These are phyloP conservation scores for Fusarium papillatum DNA, from an alignment of 2,329 filamentous ascomycete species.

Conservation along the genomic window DNA sequence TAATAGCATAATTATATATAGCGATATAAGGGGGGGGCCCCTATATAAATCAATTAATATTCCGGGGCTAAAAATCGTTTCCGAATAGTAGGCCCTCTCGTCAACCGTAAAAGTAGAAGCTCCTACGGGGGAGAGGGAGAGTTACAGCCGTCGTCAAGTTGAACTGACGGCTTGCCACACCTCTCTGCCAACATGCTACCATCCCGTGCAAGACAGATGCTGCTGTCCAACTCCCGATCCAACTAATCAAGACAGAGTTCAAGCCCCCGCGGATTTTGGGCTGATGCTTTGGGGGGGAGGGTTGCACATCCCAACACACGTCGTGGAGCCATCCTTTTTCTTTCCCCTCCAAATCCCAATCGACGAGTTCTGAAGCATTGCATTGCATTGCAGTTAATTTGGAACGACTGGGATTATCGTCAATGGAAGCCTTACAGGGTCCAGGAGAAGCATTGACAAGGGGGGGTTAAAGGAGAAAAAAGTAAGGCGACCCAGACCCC, in stretches of 20 bases:
- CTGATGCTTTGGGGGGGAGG: constrained; percentile 19
- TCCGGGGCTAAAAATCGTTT: no score
- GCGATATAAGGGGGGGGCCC: no score
- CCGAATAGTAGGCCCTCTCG: no score
- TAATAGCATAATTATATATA: no score
- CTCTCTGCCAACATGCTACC: neutral
- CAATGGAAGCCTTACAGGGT: constrained; percentile 1
- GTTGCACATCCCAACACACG: neutral
- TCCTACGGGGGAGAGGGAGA: constrained; percentile 6
- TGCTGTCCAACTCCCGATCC: constrained; percentile 36
- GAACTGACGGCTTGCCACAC: constrained; percentile 6
- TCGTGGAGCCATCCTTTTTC: neutral
- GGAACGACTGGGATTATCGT: neutral
- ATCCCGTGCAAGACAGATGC: constrained; percentile 18
- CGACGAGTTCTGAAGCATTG: neutral
- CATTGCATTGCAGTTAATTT: constrained; percentile 8
- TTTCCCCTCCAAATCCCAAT: neutral
- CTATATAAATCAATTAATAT: no score
- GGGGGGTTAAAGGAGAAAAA: neutral
- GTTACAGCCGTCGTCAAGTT: constrained; percentile 13
- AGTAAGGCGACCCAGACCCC: constrained; percentile 11
- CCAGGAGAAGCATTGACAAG: neutral
- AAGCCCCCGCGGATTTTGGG: constrained; percentile 25
- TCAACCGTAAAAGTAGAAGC: no score
- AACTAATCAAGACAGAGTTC: constrained; percentile 40